Evolutionary conservation across 352 stramenopile genomes (phyloP).

Genomic region (Halophytophthora batemanensis): DNA sequence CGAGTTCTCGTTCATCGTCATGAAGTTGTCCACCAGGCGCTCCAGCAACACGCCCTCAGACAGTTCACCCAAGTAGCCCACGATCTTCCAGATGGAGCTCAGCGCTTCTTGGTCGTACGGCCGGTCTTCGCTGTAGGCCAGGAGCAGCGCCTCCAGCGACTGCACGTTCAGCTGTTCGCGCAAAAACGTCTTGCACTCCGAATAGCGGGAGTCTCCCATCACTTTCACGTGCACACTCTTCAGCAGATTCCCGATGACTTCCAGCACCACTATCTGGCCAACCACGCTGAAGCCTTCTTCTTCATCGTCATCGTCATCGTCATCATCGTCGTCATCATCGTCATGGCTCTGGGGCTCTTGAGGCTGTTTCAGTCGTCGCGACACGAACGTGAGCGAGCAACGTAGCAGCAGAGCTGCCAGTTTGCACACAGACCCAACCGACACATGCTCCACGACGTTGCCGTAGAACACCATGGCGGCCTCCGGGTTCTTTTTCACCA

Average conservation of each 20-base stretch:
- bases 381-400: slow-evolving; percentile 78
- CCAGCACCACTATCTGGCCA: slow-evolving; percentile 68
- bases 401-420: slow-evolving; percentile 68
- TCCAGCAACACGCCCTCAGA: slow-evolving; percentile 59
- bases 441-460: slow-evolving; percentile 69
- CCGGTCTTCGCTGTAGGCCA: slow-evolving; percentile 58
- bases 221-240: slow-evolving; percentile 75
- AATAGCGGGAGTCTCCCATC: slow-evolving; percentile 61
- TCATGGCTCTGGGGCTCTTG: slow-evolving; percentile 24
- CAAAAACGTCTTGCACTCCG: slow-evolving; percentile 76
- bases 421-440: slow-evolving; percentile 82
- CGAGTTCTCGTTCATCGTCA: slow-evolving; percentile 69
- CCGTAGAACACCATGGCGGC: slow-evolving; percentile 83
- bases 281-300: slow-evolving; percentile 67
- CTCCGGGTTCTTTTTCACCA: slow-evolving; percentile 82
- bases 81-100: slow-evolving; percentile 70
- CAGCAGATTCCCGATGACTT: slow-evolving; percentile 69
- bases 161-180: slow-evolving; percentile 59
- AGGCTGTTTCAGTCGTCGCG: slow-evolving; percentile 44
- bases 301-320: slow-evolving; percentile 60
- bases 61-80: slow-evolving; percentile 65
- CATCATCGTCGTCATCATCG: slow-evolving; percentile 41
- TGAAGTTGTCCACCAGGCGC: slow-evolving; percentile 56
- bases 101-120: slow-evolving; percentile 67
- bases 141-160: slow-evolving; percentile 55